Evolutionary conservation across 768 basidiomycete species (phyloP).

Genomic region (Trametes meyenii): DNA sequence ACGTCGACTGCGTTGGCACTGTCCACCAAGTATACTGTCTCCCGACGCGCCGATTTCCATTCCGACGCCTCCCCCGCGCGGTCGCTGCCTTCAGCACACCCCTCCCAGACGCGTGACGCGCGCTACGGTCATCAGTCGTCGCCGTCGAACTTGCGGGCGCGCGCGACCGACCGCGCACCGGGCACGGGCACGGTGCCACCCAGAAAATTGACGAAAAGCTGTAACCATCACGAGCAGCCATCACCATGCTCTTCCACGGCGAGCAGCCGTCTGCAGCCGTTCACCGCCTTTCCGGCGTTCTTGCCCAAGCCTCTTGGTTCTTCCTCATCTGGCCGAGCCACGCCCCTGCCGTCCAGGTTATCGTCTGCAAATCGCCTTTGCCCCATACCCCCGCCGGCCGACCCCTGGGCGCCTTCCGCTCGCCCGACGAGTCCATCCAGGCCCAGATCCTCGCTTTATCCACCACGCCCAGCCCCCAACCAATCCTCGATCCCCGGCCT

Average conservation of each 20-base stretch:
- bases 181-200: conserved; percentile 18
- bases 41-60: background rate
- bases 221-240: background rate
- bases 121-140: no score
- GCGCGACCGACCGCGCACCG: no score
- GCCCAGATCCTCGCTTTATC: background rate
- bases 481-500: conserved; percentile 6
- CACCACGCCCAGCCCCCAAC: background rate
- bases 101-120: no score
- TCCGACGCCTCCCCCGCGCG: background rate
- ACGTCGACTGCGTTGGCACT: background rate
- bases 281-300: conserved; percentile 10
- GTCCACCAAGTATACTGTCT: no score
- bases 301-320: background rate
- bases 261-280: background rate
- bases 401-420: conserved; percentile 4
- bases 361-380: background rate
- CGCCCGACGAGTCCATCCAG: background rate
- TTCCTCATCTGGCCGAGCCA: background rate
- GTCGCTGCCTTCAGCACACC: no score
- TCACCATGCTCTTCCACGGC: conserved; percentile 6
- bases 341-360: background rate
- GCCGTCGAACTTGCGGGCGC: no score
- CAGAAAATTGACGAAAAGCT: conserved; percentile 4
- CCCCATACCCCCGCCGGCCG: conserved; percentile 2